Conservation (phyloP, 148 eudicot genomes). For the Rhododendron kiyosumense region DNA sequence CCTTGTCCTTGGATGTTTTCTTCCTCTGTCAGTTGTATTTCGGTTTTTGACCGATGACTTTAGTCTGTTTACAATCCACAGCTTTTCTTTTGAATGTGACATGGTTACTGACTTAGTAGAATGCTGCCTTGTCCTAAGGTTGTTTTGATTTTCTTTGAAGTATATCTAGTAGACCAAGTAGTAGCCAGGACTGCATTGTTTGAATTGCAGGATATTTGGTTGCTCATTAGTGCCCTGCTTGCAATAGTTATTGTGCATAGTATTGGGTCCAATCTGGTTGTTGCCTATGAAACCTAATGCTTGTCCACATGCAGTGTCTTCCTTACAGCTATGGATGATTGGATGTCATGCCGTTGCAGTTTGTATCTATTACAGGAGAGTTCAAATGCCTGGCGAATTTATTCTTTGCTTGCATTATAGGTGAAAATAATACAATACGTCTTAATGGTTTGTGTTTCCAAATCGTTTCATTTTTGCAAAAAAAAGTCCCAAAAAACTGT, state of each 20-base stretch:
- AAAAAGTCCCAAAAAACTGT: background rate
- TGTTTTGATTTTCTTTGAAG: background rate
- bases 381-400: background rate
- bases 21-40: slow-evolving; percentile 21
- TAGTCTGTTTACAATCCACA: slow-evolving; percentile 8
- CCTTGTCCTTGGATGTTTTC: slow-evolving; percentile 30
- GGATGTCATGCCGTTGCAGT: background rate
- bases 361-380: background rate
- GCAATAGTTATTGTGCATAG: background rate
- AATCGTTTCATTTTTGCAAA: background rate
- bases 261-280: background rate
- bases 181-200: background rate
- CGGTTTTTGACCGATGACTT: background rate
- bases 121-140: background rate
- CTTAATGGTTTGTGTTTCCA: background rate
- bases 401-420: background rate
- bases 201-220: background rate
- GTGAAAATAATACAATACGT: background rate
- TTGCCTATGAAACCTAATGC: background rate
- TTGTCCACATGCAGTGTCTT: background rate
- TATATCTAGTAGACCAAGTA: background rate
- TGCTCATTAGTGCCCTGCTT: background rate
- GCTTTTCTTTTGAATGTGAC: slow-evolving; percentile 14
- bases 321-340: background rate
- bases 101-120: background rate